phyloP scores from a whole-genome alignment of 257 asterid species.

The Fraxinus cuspidata region DNA sequence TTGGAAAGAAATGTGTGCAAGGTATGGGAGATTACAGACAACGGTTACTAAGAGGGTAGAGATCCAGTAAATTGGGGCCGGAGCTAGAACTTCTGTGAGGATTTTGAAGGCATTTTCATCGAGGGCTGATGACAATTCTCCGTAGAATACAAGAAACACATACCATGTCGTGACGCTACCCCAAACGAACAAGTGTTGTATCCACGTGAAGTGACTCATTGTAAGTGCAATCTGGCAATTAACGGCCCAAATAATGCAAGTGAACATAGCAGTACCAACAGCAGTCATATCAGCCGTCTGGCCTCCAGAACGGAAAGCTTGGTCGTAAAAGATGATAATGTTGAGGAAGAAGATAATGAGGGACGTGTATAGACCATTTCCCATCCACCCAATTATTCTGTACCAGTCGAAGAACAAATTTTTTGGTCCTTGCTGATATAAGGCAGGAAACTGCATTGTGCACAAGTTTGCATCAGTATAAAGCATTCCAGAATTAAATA shows the following conservation, averaged over 20 bases:
- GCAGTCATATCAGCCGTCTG: constrained; percentile 88
- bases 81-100: constrained; percentile 71
- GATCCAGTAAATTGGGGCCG: constrained; percentile 88
- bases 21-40: constrained; percentile 77
- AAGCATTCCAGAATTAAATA: neutral
- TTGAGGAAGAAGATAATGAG: constrained; percentile 73
- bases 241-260: constrained; percentile 86
- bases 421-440: constrained; percentile 93
- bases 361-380: constrained; percentile 79
- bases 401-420: constrained; percentile 89
- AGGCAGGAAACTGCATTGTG: constrained; percentile 81
- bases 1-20: constrained; percentile 74
- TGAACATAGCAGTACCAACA: constrained; percentile 92
- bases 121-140: constrained; percentile 45
- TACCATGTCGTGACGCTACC: constrained; percentile 81
- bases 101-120: constrained; percentile 56
- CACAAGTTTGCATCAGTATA: constrained; percentile 18
- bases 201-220: constrained; percentile 96
- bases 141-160: constrained; percentile 68
- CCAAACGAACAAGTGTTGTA: constrained; percentile 78
- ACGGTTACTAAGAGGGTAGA: constrained; percentile 68
- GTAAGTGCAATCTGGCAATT: constrained; percentile 86
- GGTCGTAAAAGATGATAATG: constrained; percentile 71
- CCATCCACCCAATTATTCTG: constrained; percentile 94
- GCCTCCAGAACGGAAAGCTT: constrained; percentile 82